A percentile compares a stretch with the other conserved stretches of the same genome.
These are phyloP conservation scores for Ulota crispa DNA, from an alignment of 225 moss, liverwort and hornwort species.

Conservation along the genomic window DNA sequence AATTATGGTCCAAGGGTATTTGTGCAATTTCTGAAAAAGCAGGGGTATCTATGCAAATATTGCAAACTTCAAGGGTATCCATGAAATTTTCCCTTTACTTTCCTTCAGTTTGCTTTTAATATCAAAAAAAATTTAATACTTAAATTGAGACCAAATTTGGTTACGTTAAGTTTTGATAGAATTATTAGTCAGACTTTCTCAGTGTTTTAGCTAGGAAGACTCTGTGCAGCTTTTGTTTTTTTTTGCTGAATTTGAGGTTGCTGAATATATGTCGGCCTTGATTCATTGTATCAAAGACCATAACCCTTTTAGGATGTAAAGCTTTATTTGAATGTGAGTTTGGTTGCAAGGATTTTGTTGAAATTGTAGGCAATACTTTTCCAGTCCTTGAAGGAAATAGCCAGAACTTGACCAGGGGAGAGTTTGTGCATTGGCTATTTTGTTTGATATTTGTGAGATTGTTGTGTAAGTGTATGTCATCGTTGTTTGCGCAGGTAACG, in stretches of 20 bases:
- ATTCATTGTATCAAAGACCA: background rate
- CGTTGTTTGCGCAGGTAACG: conserved; percentile 24
- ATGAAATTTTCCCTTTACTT: no score
- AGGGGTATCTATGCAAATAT: no score
- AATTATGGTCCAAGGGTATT: no score
- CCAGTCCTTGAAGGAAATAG: background rate
- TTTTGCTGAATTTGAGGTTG: background rate
- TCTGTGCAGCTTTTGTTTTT: background rate
- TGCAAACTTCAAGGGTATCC: no score
- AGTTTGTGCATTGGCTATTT: background rate
- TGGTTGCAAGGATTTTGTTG: background rate
- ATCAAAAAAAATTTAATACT: background rate
- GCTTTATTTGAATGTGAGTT: background rate
- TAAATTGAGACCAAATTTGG: background rate
- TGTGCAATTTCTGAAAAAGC: no score
- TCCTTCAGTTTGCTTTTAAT: no score
- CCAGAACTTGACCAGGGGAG: background rate
- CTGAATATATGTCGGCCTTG: background rate
- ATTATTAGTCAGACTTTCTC: background rate
- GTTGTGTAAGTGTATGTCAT: background rate
- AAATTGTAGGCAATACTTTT: background rate
- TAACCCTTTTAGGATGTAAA: background rate
- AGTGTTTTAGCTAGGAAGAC: background rate
- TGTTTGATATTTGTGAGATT: conserved; percentile 4
- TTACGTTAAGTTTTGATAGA: background rate